Evolutionary conservation across 805 yeast species (phyloP).

Genomic region (Torulaspora delbrueckii): DNA sequence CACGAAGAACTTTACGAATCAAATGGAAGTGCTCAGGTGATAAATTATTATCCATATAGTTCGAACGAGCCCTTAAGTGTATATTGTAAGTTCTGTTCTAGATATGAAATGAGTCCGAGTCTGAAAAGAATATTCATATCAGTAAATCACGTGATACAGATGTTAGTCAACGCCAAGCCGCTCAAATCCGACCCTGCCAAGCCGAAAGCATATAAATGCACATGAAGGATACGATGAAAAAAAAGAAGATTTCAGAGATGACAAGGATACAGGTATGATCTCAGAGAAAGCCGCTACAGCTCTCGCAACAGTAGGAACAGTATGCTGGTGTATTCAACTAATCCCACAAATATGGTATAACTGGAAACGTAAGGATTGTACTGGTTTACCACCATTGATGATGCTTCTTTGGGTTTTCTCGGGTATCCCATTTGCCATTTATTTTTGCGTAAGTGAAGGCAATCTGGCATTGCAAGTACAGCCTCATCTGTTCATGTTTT

Average conservation of each 20-base stretch:
- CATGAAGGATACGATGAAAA: not conserved
- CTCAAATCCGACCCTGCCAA: not conserved
- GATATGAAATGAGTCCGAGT: not conserved
- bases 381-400: slow-evolving; percentile 86
- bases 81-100: too few relatives aligned
- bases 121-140: not conserved
- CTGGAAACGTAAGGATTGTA: slow-evolving; percentile 69
- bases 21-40: slow-evolving; percentile 33
- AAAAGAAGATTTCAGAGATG: not conserved
- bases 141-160: not conserved
- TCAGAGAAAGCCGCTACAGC: slow-evolving; percentile 56
- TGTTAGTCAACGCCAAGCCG: not conserved
- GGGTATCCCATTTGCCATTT: slow-evolving; percentile 84
- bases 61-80: not conserved
- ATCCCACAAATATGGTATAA: slow-evolving; percentile 80
- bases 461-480: slow-evolving; percentile 78
- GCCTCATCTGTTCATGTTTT: slow-evolving; percentile 74
- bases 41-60: slow-evolving; percentile 22
- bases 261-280: slow-evolving; percentile 12
- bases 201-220: not conserved
- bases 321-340: slow-evolving; percentile 88
- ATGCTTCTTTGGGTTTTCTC: slow-evolving; percentile 73
- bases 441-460: slow-evolving; percentile 65
- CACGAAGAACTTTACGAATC: slow-evolving; percentile 28
- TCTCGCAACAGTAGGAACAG: slow-evolving; percentile 83